Percentiles rank a stretch among this genome's conserved stretches.
phyloP scores from a whole-genome alignment of 2,329 filamentous ascomycete species.

The Geosmithia putterillii region DNA sequence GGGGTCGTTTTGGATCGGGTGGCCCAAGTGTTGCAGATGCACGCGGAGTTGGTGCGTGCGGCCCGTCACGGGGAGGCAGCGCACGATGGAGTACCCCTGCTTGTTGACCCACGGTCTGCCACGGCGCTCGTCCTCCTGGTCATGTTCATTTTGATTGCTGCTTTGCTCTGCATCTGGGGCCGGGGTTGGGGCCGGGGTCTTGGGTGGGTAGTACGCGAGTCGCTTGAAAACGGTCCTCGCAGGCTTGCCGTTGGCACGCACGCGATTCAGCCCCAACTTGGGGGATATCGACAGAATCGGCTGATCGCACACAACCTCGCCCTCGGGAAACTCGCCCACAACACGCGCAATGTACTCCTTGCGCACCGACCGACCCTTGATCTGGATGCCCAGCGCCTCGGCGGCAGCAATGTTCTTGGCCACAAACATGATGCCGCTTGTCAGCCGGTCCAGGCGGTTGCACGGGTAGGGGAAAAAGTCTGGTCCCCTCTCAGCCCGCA shows the following conservation, averaged over 20 bases:
- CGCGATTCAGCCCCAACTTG: conserved; percentile 85
- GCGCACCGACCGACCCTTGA: conserved; percentile 68
- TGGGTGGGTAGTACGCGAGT: conserved; percentile 71
- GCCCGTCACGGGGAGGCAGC: conserved; percentile 85
- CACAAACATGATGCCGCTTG: conserved; percentile 96
- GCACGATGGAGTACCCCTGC: conserved; percentile 85
- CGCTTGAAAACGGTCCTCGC: conserved; percentile 86
- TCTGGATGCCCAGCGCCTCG: conserved; percentile 62
- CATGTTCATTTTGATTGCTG: conserved; percentile 2
- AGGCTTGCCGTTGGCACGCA: conserved; percentile 84
- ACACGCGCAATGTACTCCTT: conserved; percentile 95
- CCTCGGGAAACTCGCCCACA: conserved; percentile 81
- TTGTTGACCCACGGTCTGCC: conserved; percentile 34
- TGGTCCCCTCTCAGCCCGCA: conserved; percentile 59
- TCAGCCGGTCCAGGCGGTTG: conserved; percentile 87
- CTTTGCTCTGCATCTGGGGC: conserved; percentile 6
- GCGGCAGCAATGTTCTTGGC: conserved; percentile 76
- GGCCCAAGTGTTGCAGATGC: conserved; percentile 85
- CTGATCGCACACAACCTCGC: conserved; percentile 83
- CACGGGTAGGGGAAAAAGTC: conserved; percentile 55
- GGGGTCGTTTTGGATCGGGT: conserved; percentile 93
- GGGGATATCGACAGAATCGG: conserved; percentile 90
- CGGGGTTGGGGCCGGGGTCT: conserved; percentile 6
- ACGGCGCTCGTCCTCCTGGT: conserved; percentile 7
- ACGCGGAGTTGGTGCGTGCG: conserved; percentile 92